Base-by-base conservation (phyloP, 306 rosid genomes). In the Delonix regia region DNA sequence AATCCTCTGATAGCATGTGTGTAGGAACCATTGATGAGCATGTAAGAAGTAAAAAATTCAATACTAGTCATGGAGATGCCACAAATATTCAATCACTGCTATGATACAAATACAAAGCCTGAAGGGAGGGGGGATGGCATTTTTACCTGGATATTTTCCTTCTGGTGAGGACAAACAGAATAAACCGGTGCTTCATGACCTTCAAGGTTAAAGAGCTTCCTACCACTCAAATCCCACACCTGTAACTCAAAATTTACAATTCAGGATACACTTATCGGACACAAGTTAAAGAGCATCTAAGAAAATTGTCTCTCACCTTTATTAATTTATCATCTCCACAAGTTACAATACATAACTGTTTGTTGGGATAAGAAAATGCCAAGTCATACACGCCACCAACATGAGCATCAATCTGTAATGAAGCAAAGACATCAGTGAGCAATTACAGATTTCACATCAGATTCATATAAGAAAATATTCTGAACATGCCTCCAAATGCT, bases 171-270 rank as follows among this genome's bases (percentile, higher is more conserved):
- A 81, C 92, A 92, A 62, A 94, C 73, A n/a, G 90, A 90, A 84
- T 87, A 88, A 56, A 94, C 94, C 0, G 97, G 88, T 25, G 97
- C 94, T 60, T 57, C 90, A 3, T 94, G 98, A 59, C 98, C 98
- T 56, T 85, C 93, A 73, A 92, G 92, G 76, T 64, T 84, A 67
- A 73, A 89, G 25, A 89, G 85, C 49, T 76, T 87, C 4, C 81
- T 73, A 51, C 97, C 98, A 1, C 57, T 75, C 76, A 86, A 79
- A 69, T 94, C 93, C 97, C 98, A 94, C 19, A 94, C 97, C 98
- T 94, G 80, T 78, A 67, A 76, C 48, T 66, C 47, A 45, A 80
- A 66, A 53, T 38, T 51, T 18, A 16, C 44, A 81, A 34, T 34
- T 21, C 65, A 69, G 45, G 33, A 69, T 33, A 33, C 73, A 49